A percentile compares a stretch with the other conserved stretches of the same genome.
Evolutionary conservation across 495 filamentous ascomycete species (phyloP).

Genomic region (Tetracladium marchalianum): DNA sequence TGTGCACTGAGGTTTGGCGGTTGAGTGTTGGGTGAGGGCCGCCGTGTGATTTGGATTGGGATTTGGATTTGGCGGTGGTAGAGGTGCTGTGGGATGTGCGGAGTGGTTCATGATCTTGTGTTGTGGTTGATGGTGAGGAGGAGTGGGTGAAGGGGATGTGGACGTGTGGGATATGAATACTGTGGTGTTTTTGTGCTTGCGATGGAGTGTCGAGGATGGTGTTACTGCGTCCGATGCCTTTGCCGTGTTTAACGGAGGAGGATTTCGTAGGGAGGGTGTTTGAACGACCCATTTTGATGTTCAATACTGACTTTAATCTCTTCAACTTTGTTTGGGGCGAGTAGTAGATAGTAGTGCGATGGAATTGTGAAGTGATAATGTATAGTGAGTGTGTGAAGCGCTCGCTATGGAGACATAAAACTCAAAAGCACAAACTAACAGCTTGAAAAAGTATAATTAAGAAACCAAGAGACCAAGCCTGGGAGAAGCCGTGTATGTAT

Average conservation of each 20-base stretch:
- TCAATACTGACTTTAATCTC: not conserved
- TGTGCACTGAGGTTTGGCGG: constrained; percentile 14
- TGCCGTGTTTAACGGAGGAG: not conserved
- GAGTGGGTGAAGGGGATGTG: not conserved
- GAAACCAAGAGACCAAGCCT: too few relatives aligned
- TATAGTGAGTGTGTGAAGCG: too few relatives aligned
- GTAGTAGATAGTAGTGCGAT: too few relatives aligned
- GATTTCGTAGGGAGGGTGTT: constrained; percentile 6
- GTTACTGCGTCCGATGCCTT: not conserved
- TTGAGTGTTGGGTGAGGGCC: not conserved
- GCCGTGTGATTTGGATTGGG: not conserved
- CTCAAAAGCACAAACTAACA: too few relatives aligned
- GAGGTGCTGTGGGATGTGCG: constrained; percentile 21
- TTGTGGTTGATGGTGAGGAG: not conserved
- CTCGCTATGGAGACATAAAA: too few relatives aligned
- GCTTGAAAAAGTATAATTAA: too few relatives aligned
- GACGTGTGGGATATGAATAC: not conserved
- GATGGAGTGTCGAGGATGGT: not conserved
- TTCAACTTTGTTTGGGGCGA: not conserved
- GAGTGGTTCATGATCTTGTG: constrained; percentile 22
- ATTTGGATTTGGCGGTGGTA: constrained; percentile 9
- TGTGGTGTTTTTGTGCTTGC: not conserved
- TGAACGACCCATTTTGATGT: constrained; percentile 11
- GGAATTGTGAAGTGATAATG: too few relatives aligned
- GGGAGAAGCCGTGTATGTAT: too few relatives aligned